Base-by-base conservation (phyloP, 495 filamentous ascomycete species). In the Penicillium tannophilum region DNA sequence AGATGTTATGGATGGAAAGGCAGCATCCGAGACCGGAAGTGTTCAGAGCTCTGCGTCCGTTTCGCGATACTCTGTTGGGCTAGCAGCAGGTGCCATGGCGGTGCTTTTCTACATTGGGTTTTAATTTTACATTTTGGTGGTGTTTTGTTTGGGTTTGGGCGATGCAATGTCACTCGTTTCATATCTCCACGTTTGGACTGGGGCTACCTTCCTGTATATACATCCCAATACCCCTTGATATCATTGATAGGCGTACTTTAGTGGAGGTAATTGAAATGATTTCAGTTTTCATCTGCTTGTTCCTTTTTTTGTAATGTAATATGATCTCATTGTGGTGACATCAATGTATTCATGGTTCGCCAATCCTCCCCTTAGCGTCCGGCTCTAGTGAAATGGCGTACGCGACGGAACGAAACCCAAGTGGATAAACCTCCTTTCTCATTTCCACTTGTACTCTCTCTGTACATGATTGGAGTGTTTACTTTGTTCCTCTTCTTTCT, bases 191-290 rank as follows among this genome's bases (percentile, higher is more conserved):
- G 47, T 28, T 17, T 56, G 43, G 36, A 35, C 51, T 51, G 30
- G 57, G 47, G 57, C 58, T 39, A 52, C 52, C 53, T 60, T 62
- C 43, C 56, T 65, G 63, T 65, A 65, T 57, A 65, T 65, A 65
- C 42, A 55, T 55, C 55, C 51, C 61, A 51, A 58, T 58, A 53
- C 52, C 63, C 58, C 56, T 60, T 59, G 54, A 48, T 52, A 53
- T 49, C 28, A 45, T 52, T 59, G 36, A 64, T 55, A 44, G 62
- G 58, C 17, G 62, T 55, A 47, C 59, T 41, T 56, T 19, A 30
- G 58, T 52, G 59, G 55, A 61, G 59, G 56, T 59, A 62, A 61
- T 61, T 20, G 42, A 58, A 52, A 51, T 19, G 12, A 20, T 41
- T 52, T 30, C 11, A 10, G 12, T n/a, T 50, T 26, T 41, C 17